These are phyloP conservation scores for Echites panduratus DNA, from an alignment of 257 asterid species.

Conservation along the genomic window DNA sequence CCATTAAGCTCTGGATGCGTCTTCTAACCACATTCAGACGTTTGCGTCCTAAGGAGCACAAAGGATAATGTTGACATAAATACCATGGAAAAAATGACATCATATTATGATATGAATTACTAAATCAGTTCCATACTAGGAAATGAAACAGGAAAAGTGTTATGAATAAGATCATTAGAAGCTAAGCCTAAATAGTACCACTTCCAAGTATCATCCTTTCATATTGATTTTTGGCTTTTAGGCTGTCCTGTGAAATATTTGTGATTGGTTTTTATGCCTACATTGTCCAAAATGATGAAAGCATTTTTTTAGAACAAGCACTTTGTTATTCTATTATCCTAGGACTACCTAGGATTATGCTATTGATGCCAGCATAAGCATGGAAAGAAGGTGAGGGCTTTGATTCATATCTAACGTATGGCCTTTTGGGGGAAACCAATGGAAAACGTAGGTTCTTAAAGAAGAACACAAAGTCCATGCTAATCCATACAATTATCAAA, in stretches of 20 bases:
- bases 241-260: background rate
- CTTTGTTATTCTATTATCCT: background rate
- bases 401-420: background rate
- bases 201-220: background rate
- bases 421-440: background rate
- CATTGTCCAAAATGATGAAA: background rate
- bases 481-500: background rate
- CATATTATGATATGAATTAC: background rate
- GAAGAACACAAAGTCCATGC: background rate
- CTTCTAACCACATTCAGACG: slow-evolving; percentile 50
- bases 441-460: background rate
- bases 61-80: slow-evolving; percentile 4
- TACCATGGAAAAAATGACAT: background rate
- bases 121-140: background rate
- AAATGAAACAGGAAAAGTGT: background rate
- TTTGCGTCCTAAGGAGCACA: slow-evolving; percentile 51
- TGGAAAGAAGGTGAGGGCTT: background rate
- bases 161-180: background rate
- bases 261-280: background rate
- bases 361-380: background rate
- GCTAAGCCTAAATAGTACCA: slow-evolving; percentile 1
- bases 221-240: background rate
- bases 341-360: no score
- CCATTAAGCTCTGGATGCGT: slow-evolving; percentile 62
- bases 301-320: background rate